A percentile compares a stretch with the other conserved stretches of the same genome.
These are phyloP conservation scores for Sesbania bispinosa DNA, from an alignment of 306 rosid genomes.

Conservation along the genomic window DNA sequence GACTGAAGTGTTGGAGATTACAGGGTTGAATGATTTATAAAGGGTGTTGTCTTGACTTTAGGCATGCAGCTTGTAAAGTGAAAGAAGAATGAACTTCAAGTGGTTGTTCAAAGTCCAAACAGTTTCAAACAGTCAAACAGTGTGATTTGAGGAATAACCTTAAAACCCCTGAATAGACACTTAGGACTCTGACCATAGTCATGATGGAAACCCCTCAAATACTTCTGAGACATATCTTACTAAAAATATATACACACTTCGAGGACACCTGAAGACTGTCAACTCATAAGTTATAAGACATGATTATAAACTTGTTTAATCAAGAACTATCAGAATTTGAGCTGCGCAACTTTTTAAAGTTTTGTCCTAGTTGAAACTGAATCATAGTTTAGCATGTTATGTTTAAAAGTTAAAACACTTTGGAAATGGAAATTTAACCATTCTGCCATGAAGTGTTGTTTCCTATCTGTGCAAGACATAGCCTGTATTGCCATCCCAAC, in stretches of 20 bases:
- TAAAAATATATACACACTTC: no score
- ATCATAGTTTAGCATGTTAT: not conserved
- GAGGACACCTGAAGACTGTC: not conserved
- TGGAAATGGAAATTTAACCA: constrained; percentile 3
- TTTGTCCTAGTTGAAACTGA: not conserved
- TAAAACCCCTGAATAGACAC: not conserved
- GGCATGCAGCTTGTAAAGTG: not conserved
- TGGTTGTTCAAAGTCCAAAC: not conserved
- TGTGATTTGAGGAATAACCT: no score
- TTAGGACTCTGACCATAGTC: not conserved
- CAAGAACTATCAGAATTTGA: not conserved
- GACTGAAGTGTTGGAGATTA: not conserved
- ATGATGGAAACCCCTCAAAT: not conserved
- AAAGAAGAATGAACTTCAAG: not conserved
- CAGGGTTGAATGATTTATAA: not conserved
- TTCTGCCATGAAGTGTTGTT: not conserved
- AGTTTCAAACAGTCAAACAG: not conserved
- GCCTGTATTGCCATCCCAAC: not conserved
- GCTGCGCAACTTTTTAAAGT: not conserved
- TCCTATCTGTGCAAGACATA: not conserved
- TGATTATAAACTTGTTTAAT: not conserved
- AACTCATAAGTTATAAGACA: not conserved
- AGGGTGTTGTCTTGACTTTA: not conserved
- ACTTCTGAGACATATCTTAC: not conserved
- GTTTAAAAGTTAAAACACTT: not conserved